Conservation (phyloP, 2,329 filamentous ascomycete species). For the Trichoderma aggressivum region DNA sequence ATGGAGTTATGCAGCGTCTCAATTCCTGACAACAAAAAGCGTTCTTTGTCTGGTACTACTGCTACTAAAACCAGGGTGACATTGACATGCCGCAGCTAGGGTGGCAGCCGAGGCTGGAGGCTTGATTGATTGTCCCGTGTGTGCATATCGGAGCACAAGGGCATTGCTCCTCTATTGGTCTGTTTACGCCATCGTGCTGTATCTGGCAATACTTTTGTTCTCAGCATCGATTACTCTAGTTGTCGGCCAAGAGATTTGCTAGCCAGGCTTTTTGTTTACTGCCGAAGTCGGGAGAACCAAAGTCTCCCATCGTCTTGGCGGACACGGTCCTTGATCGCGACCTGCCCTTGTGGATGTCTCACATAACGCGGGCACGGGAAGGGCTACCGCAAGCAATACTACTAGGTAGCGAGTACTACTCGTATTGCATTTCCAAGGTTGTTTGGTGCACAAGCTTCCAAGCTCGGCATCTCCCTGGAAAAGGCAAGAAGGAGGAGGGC, state of each 20-base stretch:
- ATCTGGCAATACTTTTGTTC: neutral
- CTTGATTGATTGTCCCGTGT: neutral
- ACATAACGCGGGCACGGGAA: conserved; percentile 1
- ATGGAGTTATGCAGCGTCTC: neutral
- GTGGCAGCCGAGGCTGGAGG: neutral
- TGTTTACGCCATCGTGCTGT: neutral
- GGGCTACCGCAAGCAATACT: neutral
- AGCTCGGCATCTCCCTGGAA: conserved; percentile 3
- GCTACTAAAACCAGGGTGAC: neutral
- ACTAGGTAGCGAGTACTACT: no score
- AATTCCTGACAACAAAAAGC: neutral
- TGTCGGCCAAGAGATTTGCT: neutral
- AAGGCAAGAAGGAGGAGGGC: neutral
- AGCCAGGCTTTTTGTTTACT: neutral
- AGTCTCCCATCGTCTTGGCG: conserved; percentile 1
- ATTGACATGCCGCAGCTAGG: neutral
- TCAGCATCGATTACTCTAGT: neutral
- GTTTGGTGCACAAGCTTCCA: neutral
- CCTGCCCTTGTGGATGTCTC: conserved; percentile 15
- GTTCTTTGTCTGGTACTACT: neutral
- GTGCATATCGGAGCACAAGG: neutral
- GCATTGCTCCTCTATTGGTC: neutral
- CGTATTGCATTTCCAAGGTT: neutral
- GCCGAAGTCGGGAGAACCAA: neutral
- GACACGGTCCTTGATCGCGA: conserved; percentile 5